phyloP scores from a whole-genome alignment of 352 stramenopile species.

The Globisporangium spiculum region DNA sequence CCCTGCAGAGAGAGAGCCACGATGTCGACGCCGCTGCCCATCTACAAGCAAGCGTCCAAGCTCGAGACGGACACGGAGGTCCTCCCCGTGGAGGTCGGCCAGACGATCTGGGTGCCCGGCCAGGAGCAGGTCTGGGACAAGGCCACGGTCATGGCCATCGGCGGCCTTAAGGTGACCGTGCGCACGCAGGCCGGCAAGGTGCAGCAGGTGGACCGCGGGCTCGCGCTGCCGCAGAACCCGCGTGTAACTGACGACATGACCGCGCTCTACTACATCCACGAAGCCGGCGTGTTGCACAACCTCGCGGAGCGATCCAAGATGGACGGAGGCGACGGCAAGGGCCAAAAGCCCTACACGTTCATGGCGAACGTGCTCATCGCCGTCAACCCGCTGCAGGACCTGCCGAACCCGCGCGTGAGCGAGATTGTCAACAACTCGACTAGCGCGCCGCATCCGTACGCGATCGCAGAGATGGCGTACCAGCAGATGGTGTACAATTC shows the following conservation, averaged over 20 bases:
- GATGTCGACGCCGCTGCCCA: slow-evolving; percentile 69
- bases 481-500: slow-evolving; percentile 91
- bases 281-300: slow-evolving; percentile 94
- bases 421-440: slow-evolving; percentile 73
- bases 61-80: slow-evolving; percentile 60
- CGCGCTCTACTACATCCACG: slow-evolving; percentile 94
- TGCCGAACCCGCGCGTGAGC: slow-evolving; percentile 77
- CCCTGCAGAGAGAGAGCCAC: neutral
- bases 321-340: slow-evolving; percentile 60
- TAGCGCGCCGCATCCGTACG: slow-evolving; percentile 80
- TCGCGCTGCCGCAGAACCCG: slow-evolving; percentile 74
- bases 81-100: slow-evolving; percentile 69
- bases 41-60: slow-evolving; percentile 70
- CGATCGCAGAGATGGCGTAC: slow-evolving; percentile 89
- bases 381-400: slow-evolving; percentile 87
- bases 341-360: slow-evolving; percentile 90
- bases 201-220: slow-evolving; percentile 76
- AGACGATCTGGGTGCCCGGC: slow-evolving; percentile 75
- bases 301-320: slow-evolving; percentile 90
- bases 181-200: slow-evolving; percentile 81
- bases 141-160: slow-evolving; percentile 81
- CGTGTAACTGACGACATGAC: slow-evolving; percentile 92
- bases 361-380: slow-evolving; percentile 93
- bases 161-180: slow-evolving; percentile 83
- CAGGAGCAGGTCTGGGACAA: slow-evolving; percentile 76